phyloP scores from a whole-genome alignment of 2,329 filamentous ascomycete genomes.

The Sclerotinia spermophila region DNA sequence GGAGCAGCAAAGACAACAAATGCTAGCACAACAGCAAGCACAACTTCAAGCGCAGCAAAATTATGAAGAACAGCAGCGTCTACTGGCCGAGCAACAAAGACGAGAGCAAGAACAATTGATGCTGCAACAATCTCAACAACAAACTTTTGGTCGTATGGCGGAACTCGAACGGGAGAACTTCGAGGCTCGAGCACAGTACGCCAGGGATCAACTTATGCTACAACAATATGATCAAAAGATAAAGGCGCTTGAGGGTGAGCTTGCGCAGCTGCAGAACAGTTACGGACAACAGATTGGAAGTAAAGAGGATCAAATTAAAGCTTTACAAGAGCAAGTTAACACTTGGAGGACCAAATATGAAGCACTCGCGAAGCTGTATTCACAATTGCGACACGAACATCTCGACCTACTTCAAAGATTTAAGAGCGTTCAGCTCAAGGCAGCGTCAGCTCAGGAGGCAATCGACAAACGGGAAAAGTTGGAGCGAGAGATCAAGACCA shows the following conservation, averaged over 20 bases:
- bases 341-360: conserved; percentile 98
- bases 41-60: conserved; percentile 83
- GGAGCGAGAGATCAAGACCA: conserved; percentile 96
- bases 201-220: conserved; percentile 94
- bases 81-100: conserved; percentile 83
- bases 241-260: conserved; percentile 85
- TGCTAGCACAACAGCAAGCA: conserved; percentile 76
- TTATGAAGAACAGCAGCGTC: conserved; percentile 93
- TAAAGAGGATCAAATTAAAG: conserved; percentile 89
- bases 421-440: conserved; percentile 93
- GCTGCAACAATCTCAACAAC: conserved; percentile 84
- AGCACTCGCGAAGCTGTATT: conserved; percentile 92
- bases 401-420: conserved; percentile 93
- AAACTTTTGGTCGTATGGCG: conserved; percentile 92
- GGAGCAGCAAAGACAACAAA: conserved; percentile 78
- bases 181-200: conserved; percentile 90
- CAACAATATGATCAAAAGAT: conserved; percentile 95
- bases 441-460: conserved; percentile 92
- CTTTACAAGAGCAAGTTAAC: conserved; percentile 94
- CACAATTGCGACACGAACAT: conserved; percentile 91
- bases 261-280: conserved; percentile 76
- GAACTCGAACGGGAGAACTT: conserved; percentile 95
- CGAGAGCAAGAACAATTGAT: conserved; percentile 86
- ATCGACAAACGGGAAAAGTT: conserved; percentile 93
- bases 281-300: conserved; percentile 80